Evolutionary conservation across 2,329 filamentous ascomycete species (phyloP), one percentile per base, ranked within the genome.

Genomic region (Botrytis galanthina): DNA sequence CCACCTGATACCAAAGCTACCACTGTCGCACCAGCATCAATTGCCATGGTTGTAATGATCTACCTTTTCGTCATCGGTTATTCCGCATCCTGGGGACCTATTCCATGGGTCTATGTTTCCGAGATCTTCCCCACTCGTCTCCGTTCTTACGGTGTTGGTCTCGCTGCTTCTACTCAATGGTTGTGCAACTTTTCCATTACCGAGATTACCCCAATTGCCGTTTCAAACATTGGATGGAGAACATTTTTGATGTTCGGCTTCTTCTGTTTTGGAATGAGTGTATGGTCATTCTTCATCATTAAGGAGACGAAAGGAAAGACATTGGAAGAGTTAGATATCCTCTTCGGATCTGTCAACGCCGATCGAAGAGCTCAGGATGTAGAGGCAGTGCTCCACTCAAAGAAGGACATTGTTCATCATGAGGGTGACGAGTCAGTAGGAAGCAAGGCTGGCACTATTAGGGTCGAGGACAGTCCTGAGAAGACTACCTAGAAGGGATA

Each of bases 241-340:
- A 84, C 83, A 0, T 86, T 86, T 75, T 76, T 86, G 6, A 80
- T 87, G 74, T 87, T 85, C 82, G 85, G 83, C 29, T 74, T 83
- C 16, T 83, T 85, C 29, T 84, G 86, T 74, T 74, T 83, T 20
- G 78, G 83, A 51, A 86, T 85, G 63, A 80, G 79, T 3, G 46
- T 78, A 10, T 73, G 86, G 76, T 83, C 86, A 39, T 88, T 82
- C 78, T 86, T 87, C 76, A 85, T 88, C 79, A 83, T 92, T 74
- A 89, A 90, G 76, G 90, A 92, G 83, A 92, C 91, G 67, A 91
- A 92, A 82, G 90, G 90, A 46, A 84, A 91, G 29, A 88, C 86
- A 0, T 85, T 92, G 64, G 91, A 93, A 81, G 87, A 91, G 77
- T 83, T 84, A 74, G 82, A 80, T 73, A 75, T 78, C 29, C 42